These are phyloP conservation scores for Amauroascus niger DNA, from an alignment of 2,329 filamentous ascomycete species.

Conservation along the genomic window DNA sequence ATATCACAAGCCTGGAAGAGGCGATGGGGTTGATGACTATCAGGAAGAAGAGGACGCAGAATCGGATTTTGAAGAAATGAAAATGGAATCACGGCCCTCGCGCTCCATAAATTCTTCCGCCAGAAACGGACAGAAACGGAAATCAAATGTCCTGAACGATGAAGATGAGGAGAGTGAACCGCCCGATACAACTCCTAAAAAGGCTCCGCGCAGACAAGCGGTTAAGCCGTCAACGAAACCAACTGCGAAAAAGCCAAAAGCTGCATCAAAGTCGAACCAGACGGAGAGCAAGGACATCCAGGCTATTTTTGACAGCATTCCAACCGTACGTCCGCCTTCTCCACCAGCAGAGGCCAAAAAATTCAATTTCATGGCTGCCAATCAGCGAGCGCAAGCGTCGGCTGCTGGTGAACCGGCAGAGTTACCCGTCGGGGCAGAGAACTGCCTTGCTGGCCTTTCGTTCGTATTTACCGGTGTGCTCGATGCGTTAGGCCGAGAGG, in stretches of 20 bases:
- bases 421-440: slow-evolving; percentile 71
- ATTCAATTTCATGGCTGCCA: slow-evolving; percentile 65
- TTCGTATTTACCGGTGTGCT: slow-evolving; percentile 95
- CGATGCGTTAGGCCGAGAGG: slow-evolving; percentile 68
- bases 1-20: slow-evolving; percentile 54
- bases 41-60: slow-evolving; percentile 48
- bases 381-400: slow-evolving; percentile 48
- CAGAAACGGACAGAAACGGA: slow-evolving; percentile 47
- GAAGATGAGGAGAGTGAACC: slow-evolving; percentile 47
- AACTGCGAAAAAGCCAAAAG: slow-evolving; percentile 41
- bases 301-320: slow-evolving; percentile 79
- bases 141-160: slow-evolving; percentile 46
- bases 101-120: slow-evolving; percentile 38
- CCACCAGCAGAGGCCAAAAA: slow-evolving; percentile 65
- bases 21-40: slow-evolving; percentile 62
- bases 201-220: slow-evolving; percentile 25
- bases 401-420: slow-evolving; percentile 59
- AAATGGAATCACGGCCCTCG: slow-evolving; percentile 51
- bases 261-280: slow-evolving; percentile 59
- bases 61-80: slow-evolving; percentile 53
- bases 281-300: slow-evolving; percentile 64
- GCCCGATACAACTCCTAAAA: slow-evolving; percentile 51
- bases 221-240: slow-evolving; percentile 19
- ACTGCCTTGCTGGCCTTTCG: slow-evolving; percentile 77
- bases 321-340: slow-evolving; percentile 69